A percentile compares a stretch with the other conserved stretches of the same genome.
Evolutionary conservation across 208 protist species (phyloP).

Genomic region (Naegleria gruberi): DNA sequence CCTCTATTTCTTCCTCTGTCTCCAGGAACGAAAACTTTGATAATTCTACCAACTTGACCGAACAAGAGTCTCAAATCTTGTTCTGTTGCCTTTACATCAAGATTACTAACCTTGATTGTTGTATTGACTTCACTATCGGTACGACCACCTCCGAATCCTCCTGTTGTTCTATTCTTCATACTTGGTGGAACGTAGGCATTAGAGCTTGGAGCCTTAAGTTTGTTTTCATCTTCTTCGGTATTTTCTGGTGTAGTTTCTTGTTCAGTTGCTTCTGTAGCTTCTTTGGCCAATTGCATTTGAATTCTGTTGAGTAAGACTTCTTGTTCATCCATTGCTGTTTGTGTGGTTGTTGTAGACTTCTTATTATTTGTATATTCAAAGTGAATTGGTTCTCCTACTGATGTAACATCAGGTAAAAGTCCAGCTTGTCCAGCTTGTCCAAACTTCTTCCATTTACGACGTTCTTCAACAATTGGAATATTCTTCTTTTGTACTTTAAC

Average conservation of each 20-base stretch:
- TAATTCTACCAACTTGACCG: not conserved
- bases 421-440: not conserved
- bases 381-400: not conserved
- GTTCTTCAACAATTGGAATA: not conserved
- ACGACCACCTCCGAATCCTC: not conserved
- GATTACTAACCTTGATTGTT: not conserved
- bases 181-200: not conserved
- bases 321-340: not conserved
- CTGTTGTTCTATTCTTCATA: not conserved
- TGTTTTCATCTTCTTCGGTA: not conserved
- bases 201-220: not conserved
- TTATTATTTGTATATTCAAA: not conserved
- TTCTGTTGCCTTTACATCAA: not conserved
- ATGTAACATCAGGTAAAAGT: too few species aligned
- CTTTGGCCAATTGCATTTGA: not conserved
- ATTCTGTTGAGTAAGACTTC: not conserved
- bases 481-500: not conserved
- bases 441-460: conserved; percentile 13
- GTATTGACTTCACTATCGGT: not conserved
- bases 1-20: not conserved
- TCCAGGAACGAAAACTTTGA: not conserved
- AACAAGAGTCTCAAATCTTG: not conserved
- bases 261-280: not conserved
- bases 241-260: not conserved
- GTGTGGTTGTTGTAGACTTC: not conserved